Evolutionary conservation across 768 basidiomycete genomes (phyloP), one percentile per base, ranked within the genome.

Genomic region (Stropharia rugosoannulata): DNA sequence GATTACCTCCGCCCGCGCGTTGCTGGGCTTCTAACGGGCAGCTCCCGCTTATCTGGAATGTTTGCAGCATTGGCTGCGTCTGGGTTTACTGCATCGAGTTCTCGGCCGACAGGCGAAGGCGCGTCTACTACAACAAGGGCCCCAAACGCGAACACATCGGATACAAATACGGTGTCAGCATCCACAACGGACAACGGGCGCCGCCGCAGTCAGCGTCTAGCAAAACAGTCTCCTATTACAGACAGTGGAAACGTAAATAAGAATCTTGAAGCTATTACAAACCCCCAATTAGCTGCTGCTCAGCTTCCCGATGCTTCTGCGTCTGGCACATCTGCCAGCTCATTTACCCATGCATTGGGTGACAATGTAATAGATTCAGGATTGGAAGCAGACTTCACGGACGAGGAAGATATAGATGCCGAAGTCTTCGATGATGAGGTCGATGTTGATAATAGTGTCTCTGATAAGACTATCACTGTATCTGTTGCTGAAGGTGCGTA

Each of bases 1-100:
- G 95, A 97, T 69, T 99, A 98, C 68, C 82, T 98, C 11, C 88
- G 94, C 1, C 96, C 96, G 22, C 83, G 93, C 3, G 87, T 97
- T 32, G 78, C 93, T 5, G 91, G 92, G 0, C 67, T 90, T 19
- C 68, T 88, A 49, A 79, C 80, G 8, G 75, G 80, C 54, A 78
- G 80, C 27, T 85, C 84, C 15, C 82, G 94, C 12, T 72, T 96
- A 25, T 89, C 90, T 9, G 88, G 87, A 46, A 94, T 96, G 88
- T 82, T 97, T 45, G 93, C 95, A n/a, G 89, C 94, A 13, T 78
- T 95, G 54, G 86, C 90, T 7, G 86, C 88, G 5, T 85, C 87
- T 29, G 89, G 89, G 1, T 80, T 87, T n/a, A 75, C 80, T 10
- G 78, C 82, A 2, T 77, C 83, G 1, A 72, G 77, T 39, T 64